Conservation (phyloP, 2,329 filamentous ascomycete genomes). For the Neopestalotiopsis sp. region DNA sequence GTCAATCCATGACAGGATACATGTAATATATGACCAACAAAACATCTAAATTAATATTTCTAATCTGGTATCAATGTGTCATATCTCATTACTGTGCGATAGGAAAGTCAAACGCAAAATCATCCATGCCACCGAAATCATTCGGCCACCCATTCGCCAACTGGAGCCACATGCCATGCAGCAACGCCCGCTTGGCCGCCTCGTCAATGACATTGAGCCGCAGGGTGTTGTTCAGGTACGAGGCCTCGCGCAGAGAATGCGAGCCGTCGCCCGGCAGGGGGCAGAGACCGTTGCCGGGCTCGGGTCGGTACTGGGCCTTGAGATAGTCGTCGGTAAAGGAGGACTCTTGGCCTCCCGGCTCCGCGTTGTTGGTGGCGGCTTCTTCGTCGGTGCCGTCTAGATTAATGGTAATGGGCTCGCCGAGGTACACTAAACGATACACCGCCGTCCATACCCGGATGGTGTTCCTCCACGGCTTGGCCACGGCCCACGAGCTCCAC, state of each 20-base stretch:
- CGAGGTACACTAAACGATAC: conserved; percentile 14
- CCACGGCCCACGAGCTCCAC: conserved; percentile 14
- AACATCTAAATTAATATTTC: not conserved
- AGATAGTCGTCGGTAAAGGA: conserved; percentile 4
- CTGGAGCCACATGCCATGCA: conserved; percentile 17
- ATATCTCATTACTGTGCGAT: conserved; percentile 8
- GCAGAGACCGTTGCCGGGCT: conserved; percentile 14
- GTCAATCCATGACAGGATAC: no score
- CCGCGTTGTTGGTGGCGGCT: not conserved
- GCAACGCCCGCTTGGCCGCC: conserved; percentile 11
- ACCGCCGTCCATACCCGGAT: conserved; percentile 14
- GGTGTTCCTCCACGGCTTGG: conserved; percentile 14
- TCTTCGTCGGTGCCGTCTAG: conserved; percentile 13
- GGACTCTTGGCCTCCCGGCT: not conserved
- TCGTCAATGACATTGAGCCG: conserved; percentile 17
- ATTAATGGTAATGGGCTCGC: conserved; percentile 14
- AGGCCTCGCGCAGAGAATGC: not conserved
- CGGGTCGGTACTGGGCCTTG: conserved; percentile 7
- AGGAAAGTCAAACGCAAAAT: conserved; percentile 10
- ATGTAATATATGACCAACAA: not conserved
- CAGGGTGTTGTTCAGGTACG: conserved; percentile 15
- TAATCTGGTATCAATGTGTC: not conserved
- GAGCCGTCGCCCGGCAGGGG: conserved; percentile 5
- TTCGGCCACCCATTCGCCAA: conserved; percentile 18
- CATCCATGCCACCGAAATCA: conserved; percentile 16